Base-by-base conservation (phyloP, 352 stramenopile genomes). In the Phytophthora litchii region DNA sequence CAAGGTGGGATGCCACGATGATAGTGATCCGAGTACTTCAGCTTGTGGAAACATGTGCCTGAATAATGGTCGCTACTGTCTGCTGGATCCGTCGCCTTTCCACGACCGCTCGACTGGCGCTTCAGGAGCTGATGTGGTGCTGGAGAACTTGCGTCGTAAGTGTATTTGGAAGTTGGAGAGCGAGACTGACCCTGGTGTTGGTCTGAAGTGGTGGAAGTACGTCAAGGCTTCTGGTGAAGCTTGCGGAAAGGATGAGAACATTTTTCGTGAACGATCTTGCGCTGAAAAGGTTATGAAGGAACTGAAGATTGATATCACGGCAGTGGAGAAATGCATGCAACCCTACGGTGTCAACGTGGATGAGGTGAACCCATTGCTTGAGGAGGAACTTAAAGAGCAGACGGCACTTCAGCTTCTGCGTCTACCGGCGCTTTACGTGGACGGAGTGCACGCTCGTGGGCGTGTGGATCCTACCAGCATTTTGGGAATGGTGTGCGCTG, bases 31-130 rank as follows among this genome's bases (percentile, higher is more conserved):
- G 29, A 67, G 54, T 14, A 60, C 79, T 31, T 80, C 97, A 50
- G 80, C 88, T 25, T 99, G 96, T 70, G 95, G 91, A 57, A 98
- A 97, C 69, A 92, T 99, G 65, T 99, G 97, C 70, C 93, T 98
- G 17, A 99, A 99, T 80, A 91, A 95, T 60, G 97, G 97, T 12
- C 86, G 96, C 44, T 99, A 99, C 74, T 99, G 97, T 74, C 80
- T 97, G 21, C 82, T 97, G 34, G 97, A 99, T 51, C 86, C 86
- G 17, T 95, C 86, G 16, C 96, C 97, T 31, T 98, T 98, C 74
- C 94, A 98, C 64, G 89, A 99, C 61, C 83, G 93, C 31, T 85
- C 96, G 27, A 68, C 70, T 10, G 96, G 97, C 35, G 89, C 97
- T 9, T 98, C 89, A 12, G 95, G 96, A 38, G 91, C 93, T 8